These are phyloP conservation scores for Aspergillus nanangensis DNA, from an alignment of 495 filamentous ascomycete species.

Conservation along the genomic window DNA sequence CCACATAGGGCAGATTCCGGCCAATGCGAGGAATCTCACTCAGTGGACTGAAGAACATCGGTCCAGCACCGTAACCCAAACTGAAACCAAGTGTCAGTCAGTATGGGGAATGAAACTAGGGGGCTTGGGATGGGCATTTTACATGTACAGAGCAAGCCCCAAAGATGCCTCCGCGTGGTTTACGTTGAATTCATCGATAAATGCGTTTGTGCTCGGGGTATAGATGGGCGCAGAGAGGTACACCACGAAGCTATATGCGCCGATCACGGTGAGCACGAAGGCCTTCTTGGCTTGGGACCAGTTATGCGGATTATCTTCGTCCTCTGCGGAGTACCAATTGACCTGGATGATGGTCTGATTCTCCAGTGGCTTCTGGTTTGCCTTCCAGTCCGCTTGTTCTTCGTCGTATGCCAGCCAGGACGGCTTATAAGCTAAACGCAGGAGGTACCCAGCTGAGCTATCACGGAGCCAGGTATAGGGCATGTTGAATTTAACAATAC, in stretches of 20 bases:
- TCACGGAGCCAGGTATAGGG: too few species aligned
- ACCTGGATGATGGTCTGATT: too few species aligned
- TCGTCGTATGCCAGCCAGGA: too few species aligned
- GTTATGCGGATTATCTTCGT: constrained; percentile 38
- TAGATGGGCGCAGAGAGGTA: constrained; percentile 22
- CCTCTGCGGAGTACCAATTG: constrained; percentile 34
- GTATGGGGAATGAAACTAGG: not conserved
- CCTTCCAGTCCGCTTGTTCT: too few species aligned
- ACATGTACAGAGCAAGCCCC: constrained; percentile 46
- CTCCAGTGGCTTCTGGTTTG: too few species aligned
- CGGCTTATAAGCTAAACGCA: too few species aligned
- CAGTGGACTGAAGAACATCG: constrained; percentile 44
- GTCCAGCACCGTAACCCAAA: constrained; percentile 38
- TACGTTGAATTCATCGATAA: constrained; percentile 42
- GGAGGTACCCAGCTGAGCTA: too few species aligned
- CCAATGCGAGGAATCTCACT: constrained; percentile 46
- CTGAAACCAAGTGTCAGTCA: constrained; percentile 3
- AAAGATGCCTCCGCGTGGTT: constrained; percentile 38
- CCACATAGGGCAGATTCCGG: constrained; percentile 41
- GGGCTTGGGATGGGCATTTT: constrained; percentile 6
- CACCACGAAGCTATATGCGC: constrained; percentile 19
- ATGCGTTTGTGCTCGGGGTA: constrained; percentile 10
- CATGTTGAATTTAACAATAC: too few species aligned
- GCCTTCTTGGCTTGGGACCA: constrained; percentile 34
- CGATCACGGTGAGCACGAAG: constrained; percentile 29